These are phyloP conservation scores for Achaetomium macrosporum DNA, from an alignment of 2,329 filamentous ascomycete species.

Conservation along the genomic window DNA sequence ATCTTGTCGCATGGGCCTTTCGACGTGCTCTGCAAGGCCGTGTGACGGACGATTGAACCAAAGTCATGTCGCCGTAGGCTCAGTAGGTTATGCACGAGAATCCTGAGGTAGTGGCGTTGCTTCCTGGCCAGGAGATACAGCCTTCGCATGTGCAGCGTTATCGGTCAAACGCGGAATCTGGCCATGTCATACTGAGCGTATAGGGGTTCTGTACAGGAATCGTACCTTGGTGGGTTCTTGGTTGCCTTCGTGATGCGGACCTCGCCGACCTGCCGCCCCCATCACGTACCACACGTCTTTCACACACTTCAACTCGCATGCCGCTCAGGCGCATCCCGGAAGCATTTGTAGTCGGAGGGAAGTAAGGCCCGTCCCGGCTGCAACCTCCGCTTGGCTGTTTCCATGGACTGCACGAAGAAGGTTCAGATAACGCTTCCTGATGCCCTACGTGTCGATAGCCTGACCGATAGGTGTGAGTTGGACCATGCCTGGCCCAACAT, in stretches of 20 bases:
- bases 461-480: constrained; percentile 34
- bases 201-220: constrained; percentile 40
- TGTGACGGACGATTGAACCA: constrained; percentile 27
- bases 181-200: constrained; percentile 43
- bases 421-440: constrained; percentile 37
- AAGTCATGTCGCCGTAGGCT: constrained; percentile 19
- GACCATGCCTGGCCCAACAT: constrained; percentile 36
- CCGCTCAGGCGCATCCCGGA: constrained; percentile 43
- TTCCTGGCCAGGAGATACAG: constrained; percentile 13
- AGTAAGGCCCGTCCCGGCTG: constrained; percentile 27
- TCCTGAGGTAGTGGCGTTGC: constrained; percentile 10
- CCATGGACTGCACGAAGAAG: constrained; percentile 34
- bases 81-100: constrained; percentile 8
- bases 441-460: constrained; percentile 39
- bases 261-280: constrained; percentile 3
- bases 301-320: constrained; percentile 28
- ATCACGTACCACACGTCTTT: constrained; percentile 31
- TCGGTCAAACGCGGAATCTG: constrained; percentile 35
- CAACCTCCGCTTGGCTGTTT: constrained; percentile 32
- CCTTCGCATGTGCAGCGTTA: constrained; percentile 30
- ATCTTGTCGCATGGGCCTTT: constrained; percentile 26
- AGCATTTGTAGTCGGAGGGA: constrained; percentile 40
- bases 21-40: constrained; percentile 27
- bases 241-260: constrained; percentile 16
- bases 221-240: constrained; percentile 43